phyloP scores from a whole-genome alignment of 164 flowering plant genomes.

The Buxus sempervirens region DNA sequence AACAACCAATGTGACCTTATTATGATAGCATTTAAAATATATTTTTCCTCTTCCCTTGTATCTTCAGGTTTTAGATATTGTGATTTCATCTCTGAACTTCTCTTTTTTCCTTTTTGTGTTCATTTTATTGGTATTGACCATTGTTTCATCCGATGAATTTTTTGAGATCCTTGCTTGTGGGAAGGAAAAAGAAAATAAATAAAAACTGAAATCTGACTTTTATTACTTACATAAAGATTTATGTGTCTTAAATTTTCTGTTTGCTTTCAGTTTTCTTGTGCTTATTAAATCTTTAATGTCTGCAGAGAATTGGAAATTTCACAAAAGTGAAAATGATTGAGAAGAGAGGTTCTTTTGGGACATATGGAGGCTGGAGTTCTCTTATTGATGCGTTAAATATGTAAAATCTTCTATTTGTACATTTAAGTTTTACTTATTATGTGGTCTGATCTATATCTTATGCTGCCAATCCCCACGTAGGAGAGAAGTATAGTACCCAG shows the following conservation, averaged over 20 bases:
- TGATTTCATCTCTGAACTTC: no score
- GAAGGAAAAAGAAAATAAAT: no score
- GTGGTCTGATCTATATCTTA: background rate
- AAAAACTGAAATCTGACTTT: background rate
- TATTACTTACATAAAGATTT: background rate
- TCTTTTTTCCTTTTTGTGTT: no score
- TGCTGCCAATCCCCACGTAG: no score
- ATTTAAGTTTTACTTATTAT: background rate
- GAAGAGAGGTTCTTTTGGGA: conserved; percentile 24
- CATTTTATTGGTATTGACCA: background rate
- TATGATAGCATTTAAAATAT: background rate
- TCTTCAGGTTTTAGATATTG: background rate
- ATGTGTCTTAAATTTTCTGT: background rate
- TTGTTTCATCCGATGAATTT: background rate
- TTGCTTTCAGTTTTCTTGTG: background rate
- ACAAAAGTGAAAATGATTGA: conserved; percentile 28
- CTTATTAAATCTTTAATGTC: conserved; percentile 1
- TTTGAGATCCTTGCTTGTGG: background rate
- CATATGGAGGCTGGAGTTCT: conserved; percentile 34
- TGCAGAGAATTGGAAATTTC: conserved; percentile 38
- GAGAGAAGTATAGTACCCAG: no score
- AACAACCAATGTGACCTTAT: background rate
- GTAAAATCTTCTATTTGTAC: conserved; percentile 8
- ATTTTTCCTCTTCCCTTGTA: background rate
- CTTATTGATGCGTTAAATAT: conserved; percentile 30